Evolutionary conservation across 345 rosid species (phyloP).

Genomic region (Geranium brycei): DNA sequence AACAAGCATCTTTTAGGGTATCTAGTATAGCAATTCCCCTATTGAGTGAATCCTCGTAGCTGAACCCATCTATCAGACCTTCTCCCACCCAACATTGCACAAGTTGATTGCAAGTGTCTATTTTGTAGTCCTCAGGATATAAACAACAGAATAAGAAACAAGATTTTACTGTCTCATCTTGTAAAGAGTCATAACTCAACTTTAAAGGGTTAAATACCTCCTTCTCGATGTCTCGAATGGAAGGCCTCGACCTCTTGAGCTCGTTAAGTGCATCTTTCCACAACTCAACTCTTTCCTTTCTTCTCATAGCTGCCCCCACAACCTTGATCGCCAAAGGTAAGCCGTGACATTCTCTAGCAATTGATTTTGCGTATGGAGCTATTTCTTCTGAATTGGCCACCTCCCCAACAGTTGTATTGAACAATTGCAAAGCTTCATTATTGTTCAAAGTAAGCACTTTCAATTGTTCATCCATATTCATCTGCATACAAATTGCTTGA

Average conservation of each 20-base stretch:
- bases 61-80: slow-evolving; percentile 25
- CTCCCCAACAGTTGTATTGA: slow-evolving; percentile 10
- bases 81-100: slow-evolving; percentile 31
- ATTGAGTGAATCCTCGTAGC: slow-evolving; percentile 16
- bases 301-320: slow-evolving; percentile 28
- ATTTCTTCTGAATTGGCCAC: slow-evolving; percentile 12
- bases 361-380: slow-evolving; percentile 14
- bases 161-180: slow-evolving; percentile 11
- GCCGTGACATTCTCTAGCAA: slow-evolving; percentile 27
- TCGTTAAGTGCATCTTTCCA: slow-evolving; percentile 31
- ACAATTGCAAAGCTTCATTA: slow-evolving; percentile 21
- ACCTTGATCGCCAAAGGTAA: slow-evolving; percentile 40
- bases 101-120: slow-evolving; percentile 19
- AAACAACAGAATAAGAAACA: slow-evolving; percentile 16
- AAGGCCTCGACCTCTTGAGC: slow-evolving; percentile 21
- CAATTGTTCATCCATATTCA: slow-evolving; percentile 7
- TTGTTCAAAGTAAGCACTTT: slow-evolving; percentile 10
- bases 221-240: slow-evolving; percentile 18
- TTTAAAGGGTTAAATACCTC: slow-evolving; percentile 26
- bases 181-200: slow-evolving; percentile 24
- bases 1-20: slow-evolving; percentile 28
- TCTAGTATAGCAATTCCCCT: slow-evolving; percentile 27
- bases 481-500: slow-evolving; percentile 11
- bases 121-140: slow-evolving; percentile 31
- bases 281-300: slow-evolving; percentile 12